Conservation (phyloP, 768 basidiomycete genomes). For the Leucocoprinus sp. region DNA sequence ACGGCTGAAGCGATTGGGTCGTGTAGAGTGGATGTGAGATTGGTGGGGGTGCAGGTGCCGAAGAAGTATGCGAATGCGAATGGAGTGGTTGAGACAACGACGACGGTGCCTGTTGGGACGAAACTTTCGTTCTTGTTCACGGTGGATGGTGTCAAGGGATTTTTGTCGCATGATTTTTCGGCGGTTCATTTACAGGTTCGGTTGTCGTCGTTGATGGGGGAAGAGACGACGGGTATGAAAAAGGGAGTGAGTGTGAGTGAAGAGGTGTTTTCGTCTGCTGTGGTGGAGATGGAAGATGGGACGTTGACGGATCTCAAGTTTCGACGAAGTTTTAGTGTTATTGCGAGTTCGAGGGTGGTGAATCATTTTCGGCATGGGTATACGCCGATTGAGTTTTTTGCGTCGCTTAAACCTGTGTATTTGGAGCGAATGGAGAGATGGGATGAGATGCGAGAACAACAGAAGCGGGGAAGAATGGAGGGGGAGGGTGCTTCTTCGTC, state of each 20-base stretch:
- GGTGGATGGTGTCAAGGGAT: slow-evolving; percentile 81
- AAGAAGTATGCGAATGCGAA: slow-evolving; percentile 48
- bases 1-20: slow-evolving; percentile 95
- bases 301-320: slow-evolving; percentile 78
- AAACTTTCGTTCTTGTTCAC: slow-evolving; percentile 81
- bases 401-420: slow-evolving; percentile 71
- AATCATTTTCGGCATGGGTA: slow-evolving; percentile 68
- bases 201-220: slow-evolving; percentile 79
- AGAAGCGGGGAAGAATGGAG: too few relatives aligned
- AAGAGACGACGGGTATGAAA: slow-evolving; percentile 55
- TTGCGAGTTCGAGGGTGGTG: slow-evolving; percentile 65
- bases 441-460: slow-evolving; percentile 88
- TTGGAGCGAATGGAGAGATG: slow-evolving; percentile 84
- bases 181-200: slow-evolving; percentile 82
- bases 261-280: slow-evolving; percentile 72
- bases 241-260: slow-evolving; percentile 63
- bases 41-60: slow-evolving; percentile 61
- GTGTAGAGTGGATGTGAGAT: slow-evolving; percentile 79
- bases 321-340: slow-evolving; percentile 73
- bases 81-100: slow-evolving; percentile 65
- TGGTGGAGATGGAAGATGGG: slow-evolving; percentile 64
- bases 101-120: slow-evolving; percentile 59
- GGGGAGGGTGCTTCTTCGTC: slow-evolving; percentile 29
- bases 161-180: slow-evolving; percentile 85
- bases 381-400: slow-evolving; percentile 88